Conservation (phyloP, 257 asterid species). For the Solanum rostratum region DNA sequence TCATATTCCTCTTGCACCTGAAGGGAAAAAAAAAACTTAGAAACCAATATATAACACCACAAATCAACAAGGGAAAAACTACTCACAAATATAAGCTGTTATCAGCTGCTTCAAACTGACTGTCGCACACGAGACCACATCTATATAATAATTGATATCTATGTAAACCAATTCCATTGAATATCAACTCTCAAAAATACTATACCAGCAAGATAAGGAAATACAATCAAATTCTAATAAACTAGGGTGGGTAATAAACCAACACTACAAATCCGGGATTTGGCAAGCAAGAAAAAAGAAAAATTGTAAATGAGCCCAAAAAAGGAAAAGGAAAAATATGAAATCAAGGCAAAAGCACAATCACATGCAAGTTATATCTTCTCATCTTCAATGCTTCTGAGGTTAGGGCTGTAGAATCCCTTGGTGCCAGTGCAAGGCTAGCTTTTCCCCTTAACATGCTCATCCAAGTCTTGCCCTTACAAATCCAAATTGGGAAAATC, state of each 20-base stretch:
- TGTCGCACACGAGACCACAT: not conserved
- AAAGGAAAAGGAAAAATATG: not conserved
- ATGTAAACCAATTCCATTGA: not conserved
- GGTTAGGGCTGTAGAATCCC: not conserved
- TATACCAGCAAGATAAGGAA: not conserved
- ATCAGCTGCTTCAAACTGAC: not conserved
- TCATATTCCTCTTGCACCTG: constrained; percentile 97
- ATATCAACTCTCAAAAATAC: no score
- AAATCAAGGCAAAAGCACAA: not conserved
- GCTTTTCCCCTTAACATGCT: not conserved
- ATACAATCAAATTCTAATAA: not conserved
- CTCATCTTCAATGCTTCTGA: not conserved
- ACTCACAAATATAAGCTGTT: not conserved
- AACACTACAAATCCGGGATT: not conserved
- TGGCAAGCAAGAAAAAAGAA: not conserved
- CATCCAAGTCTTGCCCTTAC: not conserved
- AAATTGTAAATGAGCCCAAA: not conserved
- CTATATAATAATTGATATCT: not conserved
- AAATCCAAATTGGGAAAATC: not conserved
- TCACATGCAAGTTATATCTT: not conserved
- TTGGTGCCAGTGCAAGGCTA: not conserved
- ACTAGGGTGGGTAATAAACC: not conserved
- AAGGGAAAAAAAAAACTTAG: not conserved
- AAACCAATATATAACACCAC: not conserved
- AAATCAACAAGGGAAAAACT: not conserved